Evolutionary conservation across 2,329 filamentous ascomycete species (phyloP).

Genomic region (Aureobasidium sp.): DNA sequence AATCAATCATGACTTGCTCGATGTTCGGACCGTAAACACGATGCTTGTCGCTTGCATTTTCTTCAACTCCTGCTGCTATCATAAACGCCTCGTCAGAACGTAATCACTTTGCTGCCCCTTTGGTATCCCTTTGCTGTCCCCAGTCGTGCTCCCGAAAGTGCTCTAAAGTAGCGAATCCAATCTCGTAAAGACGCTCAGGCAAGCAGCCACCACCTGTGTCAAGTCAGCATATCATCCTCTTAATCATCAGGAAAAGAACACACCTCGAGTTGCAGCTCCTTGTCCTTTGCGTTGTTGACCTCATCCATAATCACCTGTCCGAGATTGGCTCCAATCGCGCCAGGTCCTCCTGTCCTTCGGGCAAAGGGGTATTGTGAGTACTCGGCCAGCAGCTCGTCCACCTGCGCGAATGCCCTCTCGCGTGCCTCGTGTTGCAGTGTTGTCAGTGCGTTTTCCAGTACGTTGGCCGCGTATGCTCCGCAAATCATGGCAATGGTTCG

Average conservation of each 20-base stretch:
- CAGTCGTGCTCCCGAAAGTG: background rate
- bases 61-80: background rate
- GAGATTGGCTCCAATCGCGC: constrained; percentile 87
- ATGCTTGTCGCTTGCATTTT: constrained; percentile 5
- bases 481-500: constrained; percentile 95
- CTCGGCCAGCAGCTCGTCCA: constrained; percentile 89
- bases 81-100: constrained; percentile 13
- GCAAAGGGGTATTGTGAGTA: constrained; percentile 98
- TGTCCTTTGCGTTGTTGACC: constrained; percentile 78
- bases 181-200: constrained; percentile 92
- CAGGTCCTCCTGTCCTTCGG: constrained; percentile 64
- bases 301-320: constrained; percentile 84
- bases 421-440: constrained; percentile 89
- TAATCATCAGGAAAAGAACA: constrained; percentile 24
- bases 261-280: constrained; percentile 93
- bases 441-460: constrained; percentile 93
- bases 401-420: constrained; percentile 92
- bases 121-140: constrained; percentile 1
- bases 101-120: constrained; percentile 4
- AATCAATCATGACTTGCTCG: background rate
- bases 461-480: constrained; percentile 94
- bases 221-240: constrained; percentile 21
- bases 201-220: constrained; percentile 73
- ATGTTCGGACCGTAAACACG: background rate
- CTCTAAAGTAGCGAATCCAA: constrained; percentile 85